Conservation (phyloP, 495 filamentous ascomycete genomes). For the Hyaloscypha variabilis region DNA sequence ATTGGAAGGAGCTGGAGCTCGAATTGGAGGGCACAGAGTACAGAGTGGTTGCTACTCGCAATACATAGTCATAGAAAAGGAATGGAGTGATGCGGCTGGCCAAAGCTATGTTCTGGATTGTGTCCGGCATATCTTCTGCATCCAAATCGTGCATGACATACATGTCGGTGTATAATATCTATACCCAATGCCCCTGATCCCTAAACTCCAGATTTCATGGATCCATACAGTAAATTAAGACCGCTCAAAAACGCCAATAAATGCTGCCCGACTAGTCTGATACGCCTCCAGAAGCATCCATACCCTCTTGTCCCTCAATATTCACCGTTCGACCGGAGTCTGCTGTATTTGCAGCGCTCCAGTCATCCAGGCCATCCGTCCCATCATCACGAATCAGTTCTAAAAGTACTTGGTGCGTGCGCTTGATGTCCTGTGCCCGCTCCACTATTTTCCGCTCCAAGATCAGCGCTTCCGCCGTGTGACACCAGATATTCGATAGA, state of each 20-base stretch:
- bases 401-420: conserved; percentile 52
- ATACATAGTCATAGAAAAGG: conserved; percentile 6
- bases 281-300: conserved; percentile 22
- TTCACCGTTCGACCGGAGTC: conserved; percentile 12
- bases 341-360: conserved; percentile 33
- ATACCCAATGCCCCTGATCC: conserved; percentile 13
- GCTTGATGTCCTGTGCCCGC: conserved; percentile 51
- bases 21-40: neutral
- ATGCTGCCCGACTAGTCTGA: conserved; percentile 28
- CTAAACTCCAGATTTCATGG: conserved; percentile 6
- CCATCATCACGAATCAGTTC: conserved; percentile 56
- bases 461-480: conserved; percentile 57
- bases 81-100: neutral
- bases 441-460: conserved; percentile 55
- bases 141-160: conserved; percentile 10
- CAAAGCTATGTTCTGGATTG: neutral
- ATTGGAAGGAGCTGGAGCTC: neutral
- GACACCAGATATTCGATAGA: conserved; percentile 52
- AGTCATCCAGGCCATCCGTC: conserved; percentile 52
- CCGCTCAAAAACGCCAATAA: conserved; percentile 23
- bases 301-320: conserved; percentile 22
- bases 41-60: neutral
- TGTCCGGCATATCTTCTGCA: conserved; percentile 15
- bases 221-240: conserved; percentile 11
- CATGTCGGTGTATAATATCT: conserved; percentile 19